Evolutionary conservation across 164 flowering plant species (phyloP).

Genomic region (Houttuynia cordata): DNA sequence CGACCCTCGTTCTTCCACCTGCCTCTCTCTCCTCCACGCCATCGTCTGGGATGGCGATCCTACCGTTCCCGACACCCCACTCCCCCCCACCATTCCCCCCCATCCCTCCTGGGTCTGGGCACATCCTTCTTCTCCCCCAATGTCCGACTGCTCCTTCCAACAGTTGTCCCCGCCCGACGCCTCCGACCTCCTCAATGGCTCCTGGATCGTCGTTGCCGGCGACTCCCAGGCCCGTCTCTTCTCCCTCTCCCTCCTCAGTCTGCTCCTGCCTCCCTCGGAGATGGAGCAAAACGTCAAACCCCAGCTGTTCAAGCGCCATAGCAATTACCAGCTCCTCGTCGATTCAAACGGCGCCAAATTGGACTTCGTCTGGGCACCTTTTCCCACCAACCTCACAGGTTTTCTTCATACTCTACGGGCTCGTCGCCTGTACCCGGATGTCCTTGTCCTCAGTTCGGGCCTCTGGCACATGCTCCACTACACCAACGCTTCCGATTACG

Average conservation of each 20-base stretch:
- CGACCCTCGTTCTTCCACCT: conserved; percentile 11
- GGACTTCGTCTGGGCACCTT: conserved; percentile 94
- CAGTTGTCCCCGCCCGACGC: conserved; percentile 42
- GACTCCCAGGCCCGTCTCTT: conserved; percentile 79
- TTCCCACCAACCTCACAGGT: conserved; percentile 33
- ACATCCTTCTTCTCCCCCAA: conserved; percentile 10
- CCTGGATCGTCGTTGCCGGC: conserved; percentile 89
- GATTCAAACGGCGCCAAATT: conserved; percentile 50
- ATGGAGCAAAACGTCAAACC: conserved; percentile 25
- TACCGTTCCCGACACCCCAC: not conserved
- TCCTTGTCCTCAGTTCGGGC: conserved; percentile 77
- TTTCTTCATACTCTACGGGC: conserved; percentile 23
- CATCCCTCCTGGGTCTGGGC: not conserved
- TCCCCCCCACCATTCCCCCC: no score
- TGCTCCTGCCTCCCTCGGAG: conserved; percentile 37
- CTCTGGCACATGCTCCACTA: conserved; percentile 90
- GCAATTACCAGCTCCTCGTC: conserved; percentile 47
- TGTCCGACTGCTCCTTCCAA: conserved; percentile 53
- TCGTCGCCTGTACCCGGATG: conserved; percentile 50
- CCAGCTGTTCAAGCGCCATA: conserved; percentile 72
- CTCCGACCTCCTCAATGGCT: conserved; percentile 72
- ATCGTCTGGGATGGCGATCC: conserved; percentile 24
- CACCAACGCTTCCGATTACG: conserved; percentile 51
- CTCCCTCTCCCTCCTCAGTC: conserved; percentile 36
- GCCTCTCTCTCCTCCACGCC: conserved; percentile 54